These are phyloP conservation scores for Globisporangium emineosum DNA, from an alignment of 352 stramenopile species.

Conservation along the genomic window DNA sequence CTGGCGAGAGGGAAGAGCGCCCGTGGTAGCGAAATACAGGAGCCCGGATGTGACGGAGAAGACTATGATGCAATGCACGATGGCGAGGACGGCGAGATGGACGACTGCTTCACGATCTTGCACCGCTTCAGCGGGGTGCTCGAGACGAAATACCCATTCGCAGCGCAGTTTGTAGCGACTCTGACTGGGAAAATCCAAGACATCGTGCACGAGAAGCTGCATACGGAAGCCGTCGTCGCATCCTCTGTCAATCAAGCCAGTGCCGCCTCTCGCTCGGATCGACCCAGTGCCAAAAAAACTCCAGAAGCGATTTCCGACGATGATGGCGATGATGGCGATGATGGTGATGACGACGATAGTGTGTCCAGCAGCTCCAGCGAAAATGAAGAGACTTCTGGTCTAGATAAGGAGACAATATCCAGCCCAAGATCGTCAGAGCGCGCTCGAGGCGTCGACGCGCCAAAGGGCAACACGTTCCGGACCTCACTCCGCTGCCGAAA, in stretches of 20 bases:
- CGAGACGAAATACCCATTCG: constrained; percentile 14
- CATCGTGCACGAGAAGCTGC: constrained; percentile 22
- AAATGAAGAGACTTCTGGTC: background rate
- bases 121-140: constrained; percentile 3
- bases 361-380: constrained; percentile 1
- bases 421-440: background rate
- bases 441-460: background rate
- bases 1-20: background rate
- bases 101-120: constrained; percentile 20
- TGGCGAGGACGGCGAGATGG: background rate
- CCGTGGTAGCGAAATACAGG: background rate
- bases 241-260: background rate
- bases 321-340: too few species aligned
- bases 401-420: background rate
- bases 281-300: background rate
- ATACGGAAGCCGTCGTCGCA: constrained; percentile 11
- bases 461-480: constrained; percentile 28
- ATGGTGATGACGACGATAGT: background rate
- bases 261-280: background rate
- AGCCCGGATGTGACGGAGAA: background rate
- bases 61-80: background rate
- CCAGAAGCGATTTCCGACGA: background rate
- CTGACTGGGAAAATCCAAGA: constrained; percentile 14
- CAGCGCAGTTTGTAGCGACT: constrained; percentile 21
- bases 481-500: constrained; percentile 31